Evolutionary conservation across 805 yeast genomes (phyloP).

Genomic region (Maudiozyma serrabonitensis): DNA sequence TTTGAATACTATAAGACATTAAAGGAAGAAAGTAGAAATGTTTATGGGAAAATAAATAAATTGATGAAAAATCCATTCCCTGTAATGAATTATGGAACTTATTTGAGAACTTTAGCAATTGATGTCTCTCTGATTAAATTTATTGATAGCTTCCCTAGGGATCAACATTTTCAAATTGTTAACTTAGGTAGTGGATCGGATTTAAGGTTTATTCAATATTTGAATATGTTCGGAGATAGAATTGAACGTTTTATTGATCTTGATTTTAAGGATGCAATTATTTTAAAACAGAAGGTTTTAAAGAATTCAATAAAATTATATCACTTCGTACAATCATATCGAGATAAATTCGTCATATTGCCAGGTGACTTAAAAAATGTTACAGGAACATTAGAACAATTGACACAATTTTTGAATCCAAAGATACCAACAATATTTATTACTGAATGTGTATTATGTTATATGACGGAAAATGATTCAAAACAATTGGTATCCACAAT

Average conservation of each 20-base stretch:
- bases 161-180: constrained; percentile 38
- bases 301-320: constrained; percentile 6
- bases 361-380: constrained; percentile 30
- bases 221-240: constrained; percentile 15
- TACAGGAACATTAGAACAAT: constrained; percentile 14
- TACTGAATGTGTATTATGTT: constrained; percentile 53
- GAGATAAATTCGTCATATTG: constrained; percentile 22
- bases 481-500: constrained; percentile 31
- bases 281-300: constrained; percentile 31
- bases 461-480: constrained; percentile 36
- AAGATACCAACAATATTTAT: constrained; percentile 39
- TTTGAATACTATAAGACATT: constrained; percentile 15
- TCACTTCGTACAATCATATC: constrained; percentile 2
- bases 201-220: constrained; percentile 37
- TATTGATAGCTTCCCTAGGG: constrained; percentile 12
- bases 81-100: constrained; percentile 63
- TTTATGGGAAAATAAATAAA: constrained; percentile 13
- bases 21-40: constrained; percentile 13
- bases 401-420: constrained; percentile 4
- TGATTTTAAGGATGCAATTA: constrained; percentile 40
- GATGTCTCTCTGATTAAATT: constrained; percentile 39
- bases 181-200: constrained; percentile 68
- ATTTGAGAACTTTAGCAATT: constrained; percentile 46
- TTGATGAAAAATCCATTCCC: constrained; percentile 38
- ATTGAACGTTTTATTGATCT: constrained; percentile 37